A percentile compares a stretch with the other conserved stretches of the same genome.
These are phyloP conservation scores for Hymenoscyphus scutula DNA, from an alignment of 2,329 filamentous ascomycete genomes.

Conservation along the genomic window DNA sequence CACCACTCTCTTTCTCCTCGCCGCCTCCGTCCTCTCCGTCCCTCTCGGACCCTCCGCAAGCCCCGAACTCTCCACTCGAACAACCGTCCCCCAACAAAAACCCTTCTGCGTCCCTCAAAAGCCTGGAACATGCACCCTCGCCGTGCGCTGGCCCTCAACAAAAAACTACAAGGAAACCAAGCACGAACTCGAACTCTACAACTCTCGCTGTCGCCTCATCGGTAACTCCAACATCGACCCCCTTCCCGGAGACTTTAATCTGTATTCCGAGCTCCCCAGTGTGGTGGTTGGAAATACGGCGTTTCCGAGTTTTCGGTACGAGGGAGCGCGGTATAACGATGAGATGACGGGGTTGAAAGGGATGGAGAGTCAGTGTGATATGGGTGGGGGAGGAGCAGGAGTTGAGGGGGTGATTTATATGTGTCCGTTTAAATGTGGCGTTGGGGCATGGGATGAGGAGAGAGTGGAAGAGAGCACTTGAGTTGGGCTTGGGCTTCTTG, in stretches of 20 bases:
- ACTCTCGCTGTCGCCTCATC: slow-evolving; percentile 9
- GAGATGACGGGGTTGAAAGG: not conserved
- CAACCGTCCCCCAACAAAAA: not conserved
- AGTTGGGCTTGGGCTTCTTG: not conserved
- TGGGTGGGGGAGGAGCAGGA: not conserved
- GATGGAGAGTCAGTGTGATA: not conserved
- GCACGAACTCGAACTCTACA: slow-evolving; percentile 5
- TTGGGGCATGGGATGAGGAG: not conserved
- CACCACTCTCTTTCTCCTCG: not conserved
- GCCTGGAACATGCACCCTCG: slow-evolving; percentile 2
- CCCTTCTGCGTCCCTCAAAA: slow-evolving; percentile 2
- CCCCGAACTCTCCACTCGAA: too few species aligned
- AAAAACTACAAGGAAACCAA: not conserved
- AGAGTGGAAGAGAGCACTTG: not conserved
- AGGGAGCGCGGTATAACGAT: slow-evolving; percentile 4
- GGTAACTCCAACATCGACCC: not conserved
- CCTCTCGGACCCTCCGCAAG: not conserved
- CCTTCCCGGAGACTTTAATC: not conserved
- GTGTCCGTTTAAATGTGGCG: slow-evolving; percentile 5
- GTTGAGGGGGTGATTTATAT: slow-evolving; percentile 1
- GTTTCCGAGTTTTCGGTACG: slow-evolving; percentile 1
- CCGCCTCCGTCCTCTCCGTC: not conserved
- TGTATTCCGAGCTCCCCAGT: not conserved
- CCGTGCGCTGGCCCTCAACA: slow-evolving; percentile 7
- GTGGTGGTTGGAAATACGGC: slow-evolving; percentile 5